A percentile compares a stretch with the other conserved stretches of the same genome.
Conservation (phyloP, 2,329 filamentous ascomycete genomes). For the Thelonectria discophora region DNA sequence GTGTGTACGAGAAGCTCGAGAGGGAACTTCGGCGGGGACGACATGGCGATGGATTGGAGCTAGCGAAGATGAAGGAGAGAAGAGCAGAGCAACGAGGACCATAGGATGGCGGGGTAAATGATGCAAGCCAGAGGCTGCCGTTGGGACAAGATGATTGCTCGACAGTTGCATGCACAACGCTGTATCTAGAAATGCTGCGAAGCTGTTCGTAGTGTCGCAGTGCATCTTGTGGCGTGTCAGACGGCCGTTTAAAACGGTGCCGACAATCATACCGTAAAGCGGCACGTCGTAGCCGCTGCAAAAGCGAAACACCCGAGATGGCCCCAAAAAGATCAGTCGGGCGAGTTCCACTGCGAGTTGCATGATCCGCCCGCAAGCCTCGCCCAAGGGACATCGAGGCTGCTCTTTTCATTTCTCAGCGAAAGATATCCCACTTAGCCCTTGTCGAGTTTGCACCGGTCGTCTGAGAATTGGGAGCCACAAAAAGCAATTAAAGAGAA, state of each 20-base stretch:
- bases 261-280: neutral
- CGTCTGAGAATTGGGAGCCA: conserved; percentile 12
- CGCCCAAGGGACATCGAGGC: too few species aligned
- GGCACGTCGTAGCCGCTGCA: neutral
- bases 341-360: conserved; percentile 13
- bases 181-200: neutral
- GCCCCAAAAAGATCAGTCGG: conserved; percentile 10
- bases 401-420: conserved; percentile 2
- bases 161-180: neutral
- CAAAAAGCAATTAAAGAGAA: conserved; percentile 2
- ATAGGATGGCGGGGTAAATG: neutral
- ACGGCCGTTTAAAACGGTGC: neutral
- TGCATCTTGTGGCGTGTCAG: neutral
- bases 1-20: conserved; percentile 1
- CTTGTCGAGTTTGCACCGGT: neutral
- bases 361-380: conserved; percentile 7
- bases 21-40: neutral
- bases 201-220: too few species aligned
- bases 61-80: neutral
- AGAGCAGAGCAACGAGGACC: too few species aligned
- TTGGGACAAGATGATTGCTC: neutral
- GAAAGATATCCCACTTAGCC: neutral
- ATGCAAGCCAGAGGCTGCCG: neutral
- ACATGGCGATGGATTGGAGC: neutral
- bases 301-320: neutral